Base-by-base conservation (phyloP, 2,329 filamentous ascomycete genomes). In the Trichoderma pleuroti region DNA sequence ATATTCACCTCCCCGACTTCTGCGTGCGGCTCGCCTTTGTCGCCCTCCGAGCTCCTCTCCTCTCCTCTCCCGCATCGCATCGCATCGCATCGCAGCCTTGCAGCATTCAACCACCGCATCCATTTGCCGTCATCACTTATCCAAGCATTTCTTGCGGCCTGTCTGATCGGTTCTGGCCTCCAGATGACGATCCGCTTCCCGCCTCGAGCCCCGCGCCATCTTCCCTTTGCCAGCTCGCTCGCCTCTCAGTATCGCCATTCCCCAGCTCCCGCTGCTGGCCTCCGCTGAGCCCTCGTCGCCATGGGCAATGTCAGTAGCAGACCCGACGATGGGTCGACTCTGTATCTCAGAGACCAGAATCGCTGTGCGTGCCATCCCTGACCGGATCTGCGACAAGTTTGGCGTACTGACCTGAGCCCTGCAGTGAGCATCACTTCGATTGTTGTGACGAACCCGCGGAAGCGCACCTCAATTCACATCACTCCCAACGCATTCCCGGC, bases 251-350 rank as follows among this genome's bases (percentile, higher is more conserved):
- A 57, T 73, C 72, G 60, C 66, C 66, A 52, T 71, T 63, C 39
- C 46, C 34, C 39, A 56, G 39, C 57, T 64, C 61, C 49, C 52
- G 42, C 60, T 32, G 42, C 49, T 36, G 56, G 65, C 28, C 69
- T 65, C 63, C 42, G 54, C 60, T 57, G 61, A 66, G 57, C 36
- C 61, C 60, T 70, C 61, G 65, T 81, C 83, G 87, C 82, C 81
- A 99, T 99, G 96, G 96, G 96, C 79, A 94, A 92, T 85, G 91
- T 98, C 82, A 91, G 90, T 81, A 98, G 94, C 86, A 92, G 90
- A 82, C 90, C 91, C 77, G 94, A 97, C 77, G 94, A 98, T 78
- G 92, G 90, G 80, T 87, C 89, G 76, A 83, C 89, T 77, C 85
- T 98, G 80, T 97, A 92, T 81, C 86, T 98, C 79, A 92, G 92